These are phyloP conservation scores for Diplosphaera chodatii DNA, from an alignment of 139 green algal genomes.

Conservation along the genomic window DNA sequence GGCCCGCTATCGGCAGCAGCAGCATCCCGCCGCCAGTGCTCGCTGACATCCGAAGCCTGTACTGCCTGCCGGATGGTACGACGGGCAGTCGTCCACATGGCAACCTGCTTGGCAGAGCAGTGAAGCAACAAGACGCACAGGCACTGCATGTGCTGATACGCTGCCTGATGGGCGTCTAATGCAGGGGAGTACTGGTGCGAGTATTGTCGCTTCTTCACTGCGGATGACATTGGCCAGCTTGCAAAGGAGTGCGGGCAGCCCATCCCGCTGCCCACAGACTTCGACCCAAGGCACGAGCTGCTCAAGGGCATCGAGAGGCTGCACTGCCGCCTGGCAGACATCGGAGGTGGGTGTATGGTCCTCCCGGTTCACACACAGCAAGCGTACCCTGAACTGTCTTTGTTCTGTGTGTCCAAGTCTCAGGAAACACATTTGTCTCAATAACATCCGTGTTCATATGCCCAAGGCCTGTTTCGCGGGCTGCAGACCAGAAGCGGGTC, in stretches of 20 bases:
- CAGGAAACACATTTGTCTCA: no score
- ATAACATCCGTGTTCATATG: no score
- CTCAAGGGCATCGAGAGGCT: conserved; percentile 12
- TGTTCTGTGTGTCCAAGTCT: no score
- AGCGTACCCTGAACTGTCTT: not conserved
- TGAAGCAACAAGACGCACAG: no score
- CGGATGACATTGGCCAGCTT: conserved; percentile 12
- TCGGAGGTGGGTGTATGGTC: not conserved
- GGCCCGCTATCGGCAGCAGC: not conserved
- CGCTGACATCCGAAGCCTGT: conserved; percentile 21
- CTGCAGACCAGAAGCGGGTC: not conserved
- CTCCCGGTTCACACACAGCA: not conserved
- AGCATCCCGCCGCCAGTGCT: conserved; percentile 3
- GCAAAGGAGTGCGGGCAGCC: not conserved
- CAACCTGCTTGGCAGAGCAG: no score
- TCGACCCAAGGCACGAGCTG: conserved; percentile 26
- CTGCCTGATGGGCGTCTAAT: no score
- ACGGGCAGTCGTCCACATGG: no score
- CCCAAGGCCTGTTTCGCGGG: no score
- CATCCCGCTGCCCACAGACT: conserved; percentile 12
- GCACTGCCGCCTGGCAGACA: not conserved
- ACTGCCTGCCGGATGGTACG: conserved; percentile 17
- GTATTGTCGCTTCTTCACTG: conserved; percentile 25
- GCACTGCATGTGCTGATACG: no score
- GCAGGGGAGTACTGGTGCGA: conserved; percentile 30